These are phyloP conservation scores for Priceomyces fermenticarens DNA, from an alignment of 805 yeast genomes.

Conservation along the genomic window DNA sequence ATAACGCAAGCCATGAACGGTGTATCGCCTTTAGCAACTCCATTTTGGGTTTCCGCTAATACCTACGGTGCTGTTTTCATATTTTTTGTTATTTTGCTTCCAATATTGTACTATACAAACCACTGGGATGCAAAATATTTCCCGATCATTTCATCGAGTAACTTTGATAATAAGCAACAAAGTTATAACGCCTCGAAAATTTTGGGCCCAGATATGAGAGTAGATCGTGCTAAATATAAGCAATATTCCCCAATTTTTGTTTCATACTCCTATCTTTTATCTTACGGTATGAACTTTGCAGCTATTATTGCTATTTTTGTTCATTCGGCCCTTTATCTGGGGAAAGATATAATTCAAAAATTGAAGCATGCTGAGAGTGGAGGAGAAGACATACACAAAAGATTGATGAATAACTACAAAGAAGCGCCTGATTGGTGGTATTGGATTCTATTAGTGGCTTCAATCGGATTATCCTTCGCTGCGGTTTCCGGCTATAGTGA, in stretches of 20 bases:
- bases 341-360: constrained; percentile 44
- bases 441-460: constrained; percentile 3
- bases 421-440: constrained; percentile 11
- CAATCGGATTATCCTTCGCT: constrained; percentile 12
- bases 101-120: constrained; percentile 19
- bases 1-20: constrained; percentile 45
- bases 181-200: constrained; percentile 50
- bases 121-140: constrained; percentile 20
- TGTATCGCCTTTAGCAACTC: constrained; percentile 8
- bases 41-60: constrained; percentile 23
- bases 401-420: constrained; percentile 51
- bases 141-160: constrained; percentile 29
- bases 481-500: constrained; percentile 23
- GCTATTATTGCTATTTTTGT: constrained; percentile 56
- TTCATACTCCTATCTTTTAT: constrained; percentile 55
- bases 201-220: constrained; percentile 37
- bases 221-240: constrained; percentile 48
- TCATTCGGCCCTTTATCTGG: constrained; percentile 39
- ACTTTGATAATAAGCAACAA: constrained; percentile 50
- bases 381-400: constrained; percentile 41
- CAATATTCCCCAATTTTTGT: constrained; percentile 63
- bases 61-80: constrained; percentile 36
- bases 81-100: constrained; percentile 39
- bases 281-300: constrained; percentile 58
- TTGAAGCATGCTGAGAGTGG: constrained; percentile 16